phyloP scores from a whole-genome alignment of 2,329 filamentous ascomycete genomes.

The Myriosclerotinia duriaeana region DNA sequence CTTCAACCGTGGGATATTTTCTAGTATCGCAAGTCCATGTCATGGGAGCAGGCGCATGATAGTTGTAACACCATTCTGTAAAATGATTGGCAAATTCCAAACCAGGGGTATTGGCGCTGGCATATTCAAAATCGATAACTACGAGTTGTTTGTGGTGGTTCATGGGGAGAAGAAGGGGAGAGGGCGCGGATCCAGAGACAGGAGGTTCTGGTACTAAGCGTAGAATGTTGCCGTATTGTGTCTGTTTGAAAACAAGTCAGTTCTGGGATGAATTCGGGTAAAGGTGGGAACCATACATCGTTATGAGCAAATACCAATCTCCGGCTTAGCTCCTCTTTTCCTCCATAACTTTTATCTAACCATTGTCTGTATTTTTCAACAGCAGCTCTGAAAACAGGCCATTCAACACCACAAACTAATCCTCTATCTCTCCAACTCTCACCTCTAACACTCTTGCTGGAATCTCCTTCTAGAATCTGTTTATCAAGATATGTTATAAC shows the following conservation, averaged over 20 bases:
- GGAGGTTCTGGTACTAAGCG: slow-evolving; percentile 64
- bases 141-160: slow-evolving; percentile 96
- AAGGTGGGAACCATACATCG: slow-evolving; percentile 62
- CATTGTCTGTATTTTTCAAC: slow-evolving; percentile 76
- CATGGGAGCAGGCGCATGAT: slow-evolving; percentile 66
- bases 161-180: slow-evolving; percentile 80
- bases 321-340: slow-evolving; percentile 63
- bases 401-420: slow-evolving; percentile 79
- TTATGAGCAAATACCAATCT: slow-evolving; percentile 94
- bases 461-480: slow-evolving; percentile 49
- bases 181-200: slow-evolving; percentile 45
- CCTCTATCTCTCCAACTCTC: slow-evolving; percentile 68
- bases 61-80: slow-evolving; percentile 97
- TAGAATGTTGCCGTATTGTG: slow-evolving; percentile 97
- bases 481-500: slow-evolving; percentile 54
- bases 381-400: slow-evolving; percentile 71
- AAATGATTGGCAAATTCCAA: slow-evolving; percentile 98
- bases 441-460: slow-evolving; percentile 37
- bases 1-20: slow-evolving; percentile 73
- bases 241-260: slow-evolving; percentile 51
- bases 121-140: slow-evolving; percentile 98
- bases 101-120: slow-evolving; percentile 81
- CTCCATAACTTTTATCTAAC: slow-evolving; percentile 71
- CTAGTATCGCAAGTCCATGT: slow-evolving; percentile 67
- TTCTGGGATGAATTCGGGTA: slow-evolving; percentile 23